Base-by-base conservation (phyloP, 2,329 filamentous ascomycete species). In the Tolypocladium paradoxum region DNA sequence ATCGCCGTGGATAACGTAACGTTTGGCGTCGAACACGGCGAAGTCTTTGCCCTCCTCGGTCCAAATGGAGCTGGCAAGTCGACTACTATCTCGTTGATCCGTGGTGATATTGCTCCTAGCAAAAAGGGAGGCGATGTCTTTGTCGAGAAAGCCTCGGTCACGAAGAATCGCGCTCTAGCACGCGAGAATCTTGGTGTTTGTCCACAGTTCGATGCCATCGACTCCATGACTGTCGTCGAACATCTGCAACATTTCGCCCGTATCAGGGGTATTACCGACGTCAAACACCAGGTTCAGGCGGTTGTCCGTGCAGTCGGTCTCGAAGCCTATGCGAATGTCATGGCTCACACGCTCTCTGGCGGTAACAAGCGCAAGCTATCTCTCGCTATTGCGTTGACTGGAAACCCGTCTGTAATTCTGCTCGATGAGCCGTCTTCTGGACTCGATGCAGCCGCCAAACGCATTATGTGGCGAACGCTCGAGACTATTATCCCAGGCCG, bases 361-460 rank as follows among this genome's bases (percentile, higher is more conserved):
- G 92, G 92, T 31, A 96, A 96, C 71, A 95, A 95, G 73, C 79
- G 91, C n/a, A 97, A 96, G 69, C 74, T 97, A 1, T 89, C 83
- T n/a, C 78, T 96, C 0, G 91, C 87, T 3, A 95, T 96, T 52
- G 91, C 92, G 0, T 73, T 97, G 1, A 95, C 96, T 79, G 92
- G 91, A 4, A 95, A 96, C 61, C 91, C 91, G 0, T 82, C 84
- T 0, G 90, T 96, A 0, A 73, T 97, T 0, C 76, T 96, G 0
- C 83, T 96, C 2, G 92, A 97, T 63, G 92, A 96, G 65, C 92
- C 92, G 0, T 88, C 82, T 0, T 90, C 85, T 0, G 90, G 91
- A 0, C 87, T 96, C 73, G 92, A 97, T 61, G 90, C 91, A 0
- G 90, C 89, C 0, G 86, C 89, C 0, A 96, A 96, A 68, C 81